Evolutionary conservation across 176 grass and related monocot genomes (phyloP).

Genomic region (Ensete glaucum): DNA sequence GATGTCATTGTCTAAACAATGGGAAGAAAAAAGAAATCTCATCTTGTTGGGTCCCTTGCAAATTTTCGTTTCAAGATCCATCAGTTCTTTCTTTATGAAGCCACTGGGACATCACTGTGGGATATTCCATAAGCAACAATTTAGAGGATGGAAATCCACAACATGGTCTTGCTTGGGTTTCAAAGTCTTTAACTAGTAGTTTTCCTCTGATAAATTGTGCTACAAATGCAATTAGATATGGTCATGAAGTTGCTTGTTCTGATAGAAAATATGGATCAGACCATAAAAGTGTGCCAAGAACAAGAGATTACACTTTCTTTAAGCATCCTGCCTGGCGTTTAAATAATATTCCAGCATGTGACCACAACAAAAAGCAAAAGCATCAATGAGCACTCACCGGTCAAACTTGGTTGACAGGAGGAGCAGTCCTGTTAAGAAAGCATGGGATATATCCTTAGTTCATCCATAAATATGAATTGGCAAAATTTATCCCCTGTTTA

Average conservation of each 20-base stretch:
- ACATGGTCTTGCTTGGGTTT: too few species aligned
- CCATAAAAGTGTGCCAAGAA: not conserved
- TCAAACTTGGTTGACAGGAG: not conserved
- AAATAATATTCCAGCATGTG: not conserved
- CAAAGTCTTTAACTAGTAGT: too few species aligned
- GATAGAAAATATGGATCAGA: not conserved
- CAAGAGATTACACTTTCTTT: not conserved
- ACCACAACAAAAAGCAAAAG: constrained; percentile 1
- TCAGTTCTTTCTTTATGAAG: too few species aligned
- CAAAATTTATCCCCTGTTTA: not conserved
- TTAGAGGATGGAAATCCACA: too few species aligned
- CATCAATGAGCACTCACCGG: not conserved
- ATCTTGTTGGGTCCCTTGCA: too few species aligned
- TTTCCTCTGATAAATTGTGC: not conserved
- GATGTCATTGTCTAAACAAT: not conserved
- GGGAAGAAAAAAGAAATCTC: not conserved
- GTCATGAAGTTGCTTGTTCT: not conserved
- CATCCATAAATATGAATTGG: not conserved
- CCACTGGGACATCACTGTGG: too few species aligned
- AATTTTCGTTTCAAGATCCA: too few species aligned
- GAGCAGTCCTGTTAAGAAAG: too few species aligned
- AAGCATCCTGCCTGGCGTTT: too few species aligned
- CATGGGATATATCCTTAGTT: not conserved
- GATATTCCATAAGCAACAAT: too few species aligned
- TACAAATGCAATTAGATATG: not conserved